Conservation (phyloP, 768 basidiomycete genomes). For the Strobilomyces dryophilus region DNA sequence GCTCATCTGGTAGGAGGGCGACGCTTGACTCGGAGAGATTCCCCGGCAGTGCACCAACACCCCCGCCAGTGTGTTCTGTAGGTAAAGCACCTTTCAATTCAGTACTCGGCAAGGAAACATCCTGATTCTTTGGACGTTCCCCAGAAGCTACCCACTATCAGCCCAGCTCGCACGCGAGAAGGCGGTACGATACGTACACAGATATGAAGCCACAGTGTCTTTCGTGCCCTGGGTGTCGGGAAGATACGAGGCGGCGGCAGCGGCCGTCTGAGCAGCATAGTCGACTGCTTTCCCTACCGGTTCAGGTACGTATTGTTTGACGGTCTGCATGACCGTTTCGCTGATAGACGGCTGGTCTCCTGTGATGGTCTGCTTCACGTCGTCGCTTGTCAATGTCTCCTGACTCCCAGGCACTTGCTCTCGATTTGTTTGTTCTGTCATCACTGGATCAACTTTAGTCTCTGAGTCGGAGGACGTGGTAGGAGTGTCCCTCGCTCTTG, state of each 20-base stretch:
- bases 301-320: constrained; percentile 1
- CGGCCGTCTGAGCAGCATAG: not conserved
- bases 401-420: not conserved
- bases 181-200: constrained; percentile 12
- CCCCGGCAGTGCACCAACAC: constrained; percentile 50
- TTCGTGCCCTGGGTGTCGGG: not conserved
- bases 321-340: not conserved
- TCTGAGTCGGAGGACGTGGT: not conserved
- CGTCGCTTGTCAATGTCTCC: not conserved
- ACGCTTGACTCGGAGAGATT: constrained; percentile 41
- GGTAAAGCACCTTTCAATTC: constrained; percentile 33
- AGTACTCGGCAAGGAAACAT: constrained; percentile 34
- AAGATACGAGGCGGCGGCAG: constrained; percentile 3
- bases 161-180: not conserved
- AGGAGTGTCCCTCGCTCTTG: constrained; percentile 7
- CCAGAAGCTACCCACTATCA: constrained; percentile 14
- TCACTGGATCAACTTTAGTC: not conserved
- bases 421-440: not conserved
- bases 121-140: not conserved
- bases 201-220: not conserved
- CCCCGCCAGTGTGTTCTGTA: constrained; percentile 34
- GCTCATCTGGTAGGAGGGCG: constrained; percentile 47
- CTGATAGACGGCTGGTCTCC: not conserved
- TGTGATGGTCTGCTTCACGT: not conserved
- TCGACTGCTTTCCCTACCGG: not conserved